Evolutionary conservation across 495 filamentous ascomycete genomes (phyloP), one percentile per base, ranked within the genome.

Genomic region (Podospora didyma): DNA sequence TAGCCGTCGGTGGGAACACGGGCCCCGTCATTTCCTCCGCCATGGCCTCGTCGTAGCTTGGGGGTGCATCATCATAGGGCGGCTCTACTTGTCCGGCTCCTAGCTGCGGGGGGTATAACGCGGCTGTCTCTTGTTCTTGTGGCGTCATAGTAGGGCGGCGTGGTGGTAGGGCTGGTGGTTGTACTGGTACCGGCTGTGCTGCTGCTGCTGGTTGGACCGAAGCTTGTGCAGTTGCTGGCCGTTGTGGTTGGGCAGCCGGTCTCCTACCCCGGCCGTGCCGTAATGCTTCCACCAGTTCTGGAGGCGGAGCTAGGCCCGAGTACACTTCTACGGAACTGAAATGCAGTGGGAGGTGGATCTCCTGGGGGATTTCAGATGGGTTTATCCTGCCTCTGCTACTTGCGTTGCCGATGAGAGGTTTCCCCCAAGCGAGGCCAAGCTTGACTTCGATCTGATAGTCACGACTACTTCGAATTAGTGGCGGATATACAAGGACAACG

Each of bases 1-100:
- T 49, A 7, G 57, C 59, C 1, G 56, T 28, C 19, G 23, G 52
- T 0, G 71, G 84, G 49, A 73, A 51, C 16, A 68, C 51, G 11
- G 77, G 75, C 11, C 70, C 75, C 0, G 73, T 63, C 54, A 95
- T 74, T 56, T 85, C 80, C 60, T 90, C 86, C 46, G 89, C 90
- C 75, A 96, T 90, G 14, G 92, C 90, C 75, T 97, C 93, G 73
- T 94, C 89, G 68, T 95, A 95, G 63, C 87, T 91, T 26, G 90
- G 90, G 22, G 82, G 83, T 11, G 85, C 83, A 14, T 89, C 88
- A 17, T 85, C 86, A 54, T 77, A 70, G 0, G 75, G 75, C 17
- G 69, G 69, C 4, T 77, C 61, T 2, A 22, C 49, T 26, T 63
- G 60, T 14, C 48, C 42, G 31, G 60, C n/a, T 44, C 23, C 61